A percentile compares a stretch with the other conserved stretches of the same genome.
These are phyloP conservation scores for Hirschfeldia incana DNA, from an alignment of 345 rosid genomes.

Conservation along the genomic window DNA sequence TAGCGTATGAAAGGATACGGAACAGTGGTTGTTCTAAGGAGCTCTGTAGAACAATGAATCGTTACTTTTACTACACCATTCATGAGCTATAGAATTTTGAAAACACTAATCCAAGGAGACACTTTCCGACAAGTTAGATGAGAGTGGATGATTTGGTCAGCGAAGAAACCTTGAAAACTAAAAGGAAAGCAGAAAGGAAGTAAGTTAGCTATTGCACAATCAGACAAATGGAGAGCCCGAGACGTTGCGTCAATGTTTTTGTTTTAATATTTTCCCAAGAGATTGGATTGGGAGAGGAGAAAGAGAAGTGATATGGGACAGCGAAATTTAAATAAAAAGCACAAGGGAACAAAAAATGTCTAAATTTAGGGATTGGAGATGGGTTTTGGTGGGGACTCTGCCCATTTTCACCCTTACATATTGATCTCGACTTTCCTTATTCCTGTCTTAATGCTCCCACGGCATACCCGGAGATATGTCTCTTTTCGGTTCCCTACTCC, in stretches of 20 bases:
- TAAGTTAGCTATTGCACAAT: conserved; percentile 16
- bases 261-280: conserved; percentile 37
- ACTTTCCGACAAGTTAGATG: conserved; percentile 26
- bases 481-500: conserved; percentile 29
- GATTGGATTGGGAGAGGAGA: conserved; percentile 36
- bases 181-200: conserved; percentile 8
- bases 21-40: neutral
- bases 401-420: conserved; percentile 57
- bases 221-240: conserved; percentile 36
- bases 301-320: conserved; percentile 48
- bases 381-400: conserved; percentile 68
- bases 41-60: neutral
- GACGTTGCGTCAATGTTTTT: conserved; percentile 37
- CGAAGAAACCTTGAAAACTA: conserved; percentile 18
- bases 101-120: neutral
- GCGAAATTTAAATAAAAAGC: conserved; percentile 68
- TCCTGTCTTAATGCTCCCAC: conserved; percentile 67
- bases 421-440: conserved; percentile 56
- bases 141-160: conserved; percentile 12
- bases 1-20: too few relatives aligned
- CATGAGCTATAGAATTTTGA: neutral
- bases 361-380: conserved; percentile 48
- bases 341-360: conserved; percentile 90
- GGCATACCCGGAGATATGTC: conserved; percentile 66
- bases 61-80: neutral